Percentiles rank a stretch among this genome's conserved stretches.
These are phyloP conservation scores for Spergularia marina DNA, from an alignment of 148 eudicot genomes.

Conservation along the genomic window DNA sequence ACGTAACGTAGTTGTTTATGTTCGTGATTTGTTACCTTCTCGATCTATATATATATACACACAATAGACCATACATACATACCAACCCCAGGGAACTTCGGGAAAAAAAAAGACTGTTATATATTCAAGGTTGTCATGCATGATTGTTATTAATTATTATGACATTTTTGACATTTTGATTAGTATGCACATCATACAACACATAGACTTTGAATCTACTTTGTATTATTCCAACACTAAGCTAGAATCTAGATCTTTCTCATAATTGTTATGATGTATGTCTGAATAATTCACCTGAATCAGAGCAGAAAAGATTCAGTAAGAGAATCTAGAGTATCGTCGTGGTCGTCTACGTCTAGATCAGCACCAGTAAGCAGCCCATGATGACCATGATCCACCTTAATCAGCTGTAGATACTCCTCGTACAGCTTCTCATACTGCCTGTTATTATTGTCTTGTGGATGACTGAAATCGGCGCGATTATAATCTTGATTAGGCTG, in stretches of 20 bases:
- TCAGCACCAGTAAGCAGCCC: constrained; percentile 5
- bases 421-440: constrained; percentile 52
- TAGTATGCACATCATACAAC: background rate
- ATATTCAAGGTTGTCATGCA: too few species aligned
- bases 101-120: too few species aligned
- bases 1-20: too few species aligned
- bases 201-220: background rate
- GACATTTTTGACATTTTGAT: background rate
- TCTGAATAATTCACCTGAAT: background rate
- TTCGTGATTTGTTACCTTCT: too few species aligned
- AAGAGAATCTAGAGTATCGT: constrained; percentile 33
- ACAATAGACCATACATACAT: too few species aligned
- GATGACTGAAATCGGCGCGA: background rate
- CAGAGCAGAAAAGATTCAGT: constrained; percentile 35
- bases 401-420: constrained; percentile 51
- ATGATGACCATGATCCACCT: constrained; percentile 24
- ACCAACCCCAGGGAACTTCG: too few species aligned
- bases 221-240: constrained; percentile 4
- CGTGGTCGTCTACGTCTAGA: constrained; percentile 23
- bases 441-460: constrained; percentile 2
- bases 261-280: background rate
- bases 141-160: too few species aligned
- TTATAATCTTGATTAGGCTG: constrained; percentile 14
- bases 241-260: background rate
- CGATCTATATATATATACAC: too few species aligned